Conservation (phyloP, 192 early-diverging fungal genomes). For the Coemansia asiatica region DNA sequence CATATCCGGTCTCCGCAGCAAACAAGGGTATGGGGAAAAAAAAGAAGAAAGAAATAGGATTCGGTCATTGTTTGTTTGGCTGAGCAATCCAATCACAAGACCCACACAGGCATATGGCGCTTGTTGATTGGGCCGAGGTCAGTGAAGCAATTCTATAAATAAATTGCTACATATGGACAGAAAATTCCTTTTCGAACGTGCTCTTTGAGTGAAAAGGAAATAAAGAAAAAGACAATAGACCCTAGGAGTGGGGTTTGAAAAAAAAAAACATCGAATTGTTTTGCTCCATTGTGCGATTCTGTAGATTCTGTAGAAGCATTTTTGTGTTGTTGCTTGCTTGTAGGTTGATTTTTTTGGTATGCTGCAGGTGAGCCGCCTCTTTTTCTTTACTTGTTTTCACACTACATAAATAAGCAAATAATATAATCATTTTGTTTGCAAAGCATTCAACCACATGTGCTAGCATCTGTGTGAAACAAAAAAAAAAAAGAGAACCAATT, state of each 20-base stretch:
- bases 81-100: neutral
- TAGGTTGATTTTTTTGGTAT: neutral
- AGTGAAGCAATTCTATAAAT: neutral
- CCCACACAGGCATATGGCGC: neutral
- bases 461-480: neutral
- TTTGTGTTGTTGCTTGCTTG: too few species aligned
- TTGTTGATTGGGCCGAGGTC: slow-evolving; percentile 1
- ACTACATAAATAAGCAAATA: neutral
- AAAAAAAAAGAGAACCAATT: neutral
- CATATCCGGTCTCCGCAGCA: slow-evolving; percentile 2
- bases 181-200: neutral
- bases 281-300: neutral
- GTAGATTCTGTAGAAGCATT: too few species aligned
- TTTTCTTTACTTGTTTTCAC: neutral
- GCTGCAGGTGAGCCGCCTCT: neutral
- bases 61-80: too few species aligned
- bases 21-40: neutral
- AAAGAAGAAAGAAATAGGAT: neutral
- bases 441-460: neutral
- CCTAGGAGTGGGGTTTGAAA: slow-evolving; percentile 8
- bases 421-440: neutral
- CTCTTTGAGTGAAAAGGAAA: neutral
- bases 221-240: neutral
- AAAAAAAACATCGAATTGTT: neutral
- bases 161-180: neutral